Evolutionary conservation across 352 stramenopile species (phyloP).

Genomic region (Bremia lactucae): DNA sequence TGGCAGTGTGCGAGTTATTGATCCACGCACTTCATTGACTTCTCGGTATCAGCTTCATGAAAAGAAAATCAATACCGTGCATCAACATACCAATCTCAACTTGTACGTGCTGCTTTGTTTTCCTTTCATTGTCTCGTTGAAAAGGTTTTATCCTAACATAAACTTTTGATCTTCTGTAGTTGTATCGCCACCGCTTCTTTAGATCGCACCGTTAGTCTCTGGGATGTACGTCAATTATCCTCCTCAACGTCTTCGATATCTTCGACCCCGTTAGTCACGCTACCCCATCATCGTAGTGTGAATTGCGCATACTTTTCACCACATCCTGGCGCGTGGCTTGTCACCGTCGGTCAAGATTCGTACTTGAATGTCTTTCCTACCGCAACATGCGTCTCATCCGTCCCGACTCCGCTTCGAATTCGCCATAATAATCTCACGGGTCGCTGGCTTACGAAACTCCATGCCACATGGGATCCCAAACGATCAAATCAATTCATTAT

Average conservation of each 20-base stretch:
- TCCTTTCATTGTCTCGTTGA: neutral
- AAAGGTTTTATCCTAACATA: conserved; percentile 3
- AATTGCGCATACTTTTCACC: conserved; percentile 85
- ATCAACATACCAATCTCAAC: conserved; percentile 44
- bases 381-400: no score
- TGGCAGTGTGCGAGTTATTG: conserved; percentile 41
- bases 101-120: conserved; percentile 33
- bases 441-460: conserved; percentile 82
- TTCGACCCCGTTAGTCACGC: conserved; percentile 36
- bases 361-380: conserved; percentile 70
- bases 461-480: conserved; percentile 74
- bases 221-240: conserved; percentile 68
- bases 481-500: conserved; percentile 64
- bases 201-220: conserved; percentile 72
- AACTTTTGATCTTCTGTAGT: conserved; percentile 18
- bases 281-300: conserved; percentile 66
- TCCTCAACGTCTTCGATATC: conserved; percentile 21
- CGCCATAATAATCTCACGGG: conserved; percentile 80
- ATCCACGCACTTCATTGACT: conserved; percentile 30
- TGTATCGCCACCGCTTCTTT: conserved; percentile 70
- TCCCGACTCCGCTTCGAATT: conserved; percentile 29
- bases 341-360: conserved; percentile 78
- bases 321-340: conserved; percentile 39
- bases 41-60: conserved; percentile 50
- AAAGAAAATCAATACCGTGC: conserved; percentile 84